A percentile compares a stretch with the other conserved stretches of the same genome.
These are phyloP conservation scores for Penicillium hordei DNA, from an alignment of 2,329 filamentous ascomycete species.

Conservation along the genomic window DNA sequence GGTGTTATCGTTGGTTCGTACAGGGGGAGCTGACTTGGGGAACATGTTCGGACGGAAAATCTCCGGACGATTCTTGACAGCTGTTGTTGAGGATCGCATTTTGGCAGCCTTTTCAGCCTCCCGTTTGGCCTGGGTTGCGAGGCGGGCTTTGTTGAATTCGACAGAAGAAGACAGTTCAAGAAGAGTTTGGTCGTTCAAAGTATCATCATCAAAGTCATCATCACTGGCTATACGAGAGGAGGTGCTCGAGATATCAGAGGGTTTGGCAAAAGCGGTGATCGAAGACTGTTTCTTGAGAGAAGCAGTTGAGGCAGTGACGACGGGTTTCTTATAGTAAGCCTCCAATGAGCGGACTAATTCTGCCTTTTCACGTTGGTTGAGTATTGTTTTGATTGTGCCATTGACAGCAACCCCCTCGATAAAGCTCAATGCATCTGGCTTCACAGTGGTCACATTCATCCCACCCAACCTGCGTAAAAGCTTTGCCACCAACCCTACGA, in stretches of 20 bases:
- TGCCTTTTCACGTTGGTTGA: conserved; percentile 79
- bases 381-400: conserved; percentile 70
- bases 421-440: conserved; percentile 62
- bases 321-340: conserved; percentile 48
- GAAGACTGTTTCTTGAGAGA: conserved; percentile 46
- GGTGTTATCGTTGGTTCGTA: conserved; percentile 32
- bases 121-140: conserved; percentile 33
- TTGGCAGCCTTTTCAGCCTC: conserved; percentile 28
- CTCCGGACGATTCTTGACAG: conserved; percentile 21
- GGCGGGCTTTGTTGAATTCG: conserved; percentile 43
- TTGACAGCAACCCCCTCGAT: conserved; percentile 55
- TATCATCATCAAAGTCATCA: conserved; percentile 44
- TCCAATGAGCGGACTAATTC: conserved; percentile 69
- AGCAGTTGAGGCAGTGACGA: conserved; percentile 43
- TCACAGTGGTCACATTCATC: conserved; percentile 67
- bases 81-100: conserved; percentile 11
- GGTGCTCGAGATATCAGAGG: conserved; percentile 37
- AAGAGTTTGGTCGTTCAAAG: conserved; percentile 41
- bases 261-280: conserved; percentile 42
- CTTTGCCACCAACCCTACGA: conserved; percentile 79
- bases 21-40: conserved; percentile 22
- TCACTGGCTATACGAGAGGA: conserved; percentile 33
- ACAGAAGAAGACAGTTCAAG: conserved; percentile 44
- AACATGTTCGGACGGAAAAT: conserved; percentile 25
- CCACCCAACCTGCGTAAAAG: conserved; percentile 79